Base-by-base conservation (phyloP, 768 basidiomycete genomes). In the Chlorophyllum brunneum region DNA sequence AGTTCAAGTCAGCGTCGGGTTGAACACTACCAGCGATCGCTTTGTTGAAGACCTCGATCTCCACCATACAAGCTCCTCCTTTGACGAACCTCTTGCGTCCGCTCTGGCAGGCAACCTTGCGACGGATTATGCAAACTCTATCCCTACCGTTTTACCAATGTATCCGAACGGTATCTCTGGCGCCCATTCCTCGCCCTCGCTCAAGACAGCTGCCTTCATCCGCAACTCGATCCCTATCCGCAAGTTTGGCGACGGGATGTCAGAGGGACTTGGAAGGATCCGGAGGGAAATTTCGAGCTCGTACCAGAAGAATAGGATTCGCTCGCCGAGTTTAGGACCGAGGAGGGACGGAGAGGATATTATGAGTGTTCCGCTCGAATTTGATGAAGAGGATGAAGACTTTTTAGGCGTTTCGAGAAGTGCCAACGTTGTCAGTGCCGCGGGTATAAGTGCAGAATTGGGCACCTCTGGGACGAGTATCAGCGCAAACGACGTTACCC, bases 81-180 rank as follows among this genome's bases (percentile, higher is more conserved):
- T 92, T 55, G 88, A 92, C 62, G 88, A 86, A 58, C 88, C 89
- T 0, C 73, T 93, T 22, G 83, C 86, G 1, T 83, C 78, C 0
- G 91, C 92, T 0, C 79, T 95, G 53, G 63, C 80, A 0, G 81
- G 78, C 1, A 79, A 78, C 8, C 72, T 92, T 27, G 81, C 31
- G 5, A n/a, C 80, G 30, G 72, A 79, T 49, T 65, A 74, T 20
- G 70, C 63, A 15, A 61, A 70, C 16, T 64, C 67, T 27, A 70
- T 62, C 57, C 13, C 48, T 9, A 29, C 73, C 0, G 75, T 81
- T 27, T 75, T 93, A 1, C 92, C 92, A 0, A 89, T 90, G 81
- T 75, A 86, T 31, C 92, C 91, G 0, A 94, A 94, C 57, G 90
- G 89, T 15, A 63, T 63, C 4, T 67, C 73, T 1, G 66, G 72